phyloP scores from a whole-genome alignment of 441 rosid species.

The Pelargonium myrrhifolium region DNA sequence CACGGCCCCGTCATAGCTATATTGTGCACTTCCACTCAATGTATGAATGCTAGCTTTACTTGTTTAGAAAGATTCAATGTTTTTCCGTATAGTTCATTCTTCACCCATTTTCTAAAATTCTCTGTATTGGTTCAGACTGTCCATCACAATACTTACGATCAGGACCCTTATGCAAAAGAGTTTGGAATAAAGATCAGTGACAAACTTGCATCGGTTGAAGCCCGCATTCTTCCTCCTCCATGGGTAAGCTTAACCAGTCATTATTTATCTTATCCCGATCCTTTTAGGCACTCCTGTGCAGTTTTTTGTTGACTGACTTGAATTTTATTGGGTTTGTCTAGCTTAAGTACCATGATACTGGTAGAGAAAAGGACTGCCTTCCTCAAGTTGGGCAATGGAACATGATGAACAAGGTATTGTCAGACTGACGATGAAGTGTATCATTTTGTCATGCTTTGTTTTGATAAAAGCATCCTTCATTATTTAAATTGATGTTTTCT shows the following conservation, averaged over 20 bases:
- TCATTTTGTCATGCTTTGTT: too few species aligned
- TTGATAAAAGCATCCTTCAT: too few species aligned
- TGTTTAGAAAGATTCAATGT: too few species aligned
- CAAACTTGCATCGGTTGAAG: slow-evolving; percentile 83
- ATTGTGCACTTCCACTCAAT: too few species aligned
- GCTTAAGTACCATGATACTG: slow-evolving; percentile 95
- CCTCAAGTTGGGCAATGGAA: slow-evolving; percentile 99
- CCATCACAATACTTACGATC: slow-evolving; percentile 72
- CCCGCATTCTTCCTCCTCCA: slow-evolving; percentile 95
- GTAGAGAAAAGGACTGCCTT: slow-evolving; percentile 87
- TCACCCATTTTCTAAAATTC: background rate
- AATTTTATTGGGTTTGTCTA: slow-evolving; percentile 17
- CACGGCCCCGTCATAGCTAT: too few species aligned
- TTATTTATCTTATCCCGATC: background rate
- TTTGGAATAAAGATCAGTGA: slow-evolving; percentile 85
- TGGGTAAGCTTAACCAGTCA: slow-evolving; percentile 48
- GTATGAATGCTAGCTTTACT: too few species aligned
- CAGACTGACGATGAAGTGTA: too few species aligned
- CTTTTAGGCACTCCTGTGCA: background rate
- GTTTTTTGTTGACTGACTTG: background rate
- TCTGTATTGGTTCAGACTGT: slow-evolving; percentile 47
- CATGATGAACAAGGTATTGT: slow-evolving; percentile 92
- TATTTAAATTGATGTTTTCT: background rate
- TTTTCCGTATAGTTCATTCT: too few species aligned
- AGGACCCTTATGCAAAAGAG: slow-evolving; percentile 93